These are phyloP conservation scores for Heracleum sosnowskyi DNA, from an alignment of 129 eudicot species.

Conservation along the genomic window DNA sequence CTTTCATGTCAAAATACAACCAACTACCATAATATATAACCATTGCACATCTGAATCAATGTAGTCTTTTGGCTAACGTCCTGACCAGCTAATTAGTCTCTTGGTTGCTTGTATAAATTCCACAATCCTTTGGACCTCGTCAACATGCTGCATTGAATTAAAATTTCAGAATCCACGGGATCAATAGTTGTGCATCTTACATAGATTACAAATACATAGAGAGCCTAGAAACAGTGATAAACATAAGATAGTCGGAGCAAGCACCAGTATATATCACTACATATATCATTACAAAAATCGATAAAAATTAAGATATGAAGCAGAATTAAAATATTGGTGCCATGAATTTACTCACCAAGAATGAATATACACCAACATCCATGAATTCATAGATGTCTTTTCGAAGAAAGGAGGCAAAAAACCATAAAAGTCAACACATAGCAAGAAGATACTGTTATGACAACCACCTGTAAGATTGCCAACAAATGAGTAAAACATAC, in stretches of 20 bases:
- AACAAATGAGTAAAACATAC: neutral
- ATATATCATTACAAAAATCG: neutral
- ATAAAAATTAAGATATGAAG: neutral
- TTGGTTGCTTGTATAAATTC: no score
- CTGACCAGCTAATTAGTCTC: no score
- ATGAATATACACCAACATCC: constrained; percentile 68
- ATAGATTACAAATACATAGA: constrained; percentile 63
- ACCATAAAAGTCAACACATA: constrained; percentile 79
- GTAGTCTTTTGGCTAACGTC: no score
- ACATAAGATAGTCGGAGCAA: constrained; percentile 14
- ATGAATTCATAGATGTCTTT: constrained; percentile 59
- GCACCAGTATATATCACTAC: constrained; percentile 1
- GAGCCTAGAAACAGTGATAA: constrained; percentile 39
- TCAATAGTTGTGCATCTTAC: constrained; percentile 88
- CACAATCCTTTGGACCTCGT: no score
- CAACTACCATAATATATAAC: no score
- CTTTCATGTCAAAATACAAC: no score
- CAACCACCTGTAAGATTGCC: constrained; percentile 63
- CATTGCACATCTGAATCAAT: no score
- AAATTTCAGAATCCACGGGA: constrained; percentile 97
- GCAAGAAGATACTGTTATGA: constrained; percentile 71
- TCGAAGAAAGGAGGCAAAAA: constrained; percentile 93
- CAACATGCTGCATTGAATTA: no score
- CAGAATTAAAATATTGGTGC: neutral
- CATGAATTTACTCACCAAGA: constrained; percentile 42